These are phyloP conservation scores for Aphanocladium album DNA, from an alignment of 2,329 filamentous ascomycete genomes.

Conservation along the genomic window DNA sequence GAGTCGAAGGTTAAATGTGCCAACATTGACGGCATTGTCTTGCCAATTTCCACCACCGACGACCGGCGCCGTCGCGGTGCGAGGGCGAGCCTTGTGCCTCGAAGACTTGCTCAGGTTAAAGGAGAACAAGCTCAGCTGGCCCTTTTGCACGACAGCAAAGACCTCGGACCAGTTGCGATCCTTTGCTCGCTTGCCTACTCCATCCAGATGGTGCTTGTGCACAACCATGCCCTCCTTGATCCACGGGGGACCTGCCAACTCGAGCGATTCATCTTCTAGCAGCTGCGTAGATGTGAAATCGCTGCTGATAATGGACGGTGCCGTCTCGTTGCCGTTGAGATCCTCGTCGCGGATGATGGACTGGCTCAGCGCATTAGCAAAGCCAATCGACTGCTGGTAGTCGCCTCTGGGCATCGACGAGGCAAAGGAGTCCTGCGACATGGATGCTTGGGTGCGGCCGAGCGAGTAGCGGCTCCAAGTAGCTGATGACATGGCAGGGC, in stretches of 20 bases:
- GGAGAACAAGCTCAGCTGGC: conserved; percentile 88
- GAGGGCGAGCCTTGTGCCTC: conserved; percentile 58
- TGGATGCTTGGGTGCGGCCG: conserved; percentile 83
- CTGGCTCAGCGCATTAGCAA: conserved; percentile 92
- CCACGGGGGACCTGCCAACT: conserved; percentile 93
- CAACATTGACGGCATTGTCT: conserved; percentile 87
- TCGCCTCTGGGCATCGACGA: conserved; percentile 71
- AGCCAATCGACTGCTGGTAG: conserved; percentile 94
- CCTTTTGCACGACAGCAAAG: conserved; percentile 94
- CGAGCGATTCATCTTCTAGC: conserved; percentile 87
- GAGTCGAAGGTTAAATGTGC: conserved; percentile 81
- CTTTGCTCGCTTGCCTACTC: conserved; percentile 84
- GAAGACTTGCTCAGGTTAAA: conserved; percentile 79
- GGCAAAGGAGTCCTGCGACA: conserved; percentile 87
- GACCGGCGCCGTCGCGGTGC: conserved; percentile 48
- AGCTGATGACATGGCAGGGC: conserved; percentile 76
- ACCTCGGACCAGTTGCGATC: conserved; percentile 93
- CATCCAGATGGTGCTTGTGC: conserved; percentile 93
- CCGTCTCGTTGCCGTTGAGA: conserved; percentile 45
- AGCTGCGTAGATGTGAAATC: conserved; percentile 57
- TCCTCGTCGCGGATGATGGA: conserved; percentile 90
- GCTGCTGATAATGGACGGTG: conserved; percentile 52
- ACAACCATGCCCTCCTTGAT: conserved; percentile 94
- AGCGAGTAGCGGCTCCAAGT: conserved; percentile 94
- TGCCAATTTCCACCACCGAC: conserved; percentile 98